A percentile compares a stretch with the other conserved stretches of the same genome.
Conservation (phyloP, 106 monocot species). For the Apostasia ramifera region DNA sequence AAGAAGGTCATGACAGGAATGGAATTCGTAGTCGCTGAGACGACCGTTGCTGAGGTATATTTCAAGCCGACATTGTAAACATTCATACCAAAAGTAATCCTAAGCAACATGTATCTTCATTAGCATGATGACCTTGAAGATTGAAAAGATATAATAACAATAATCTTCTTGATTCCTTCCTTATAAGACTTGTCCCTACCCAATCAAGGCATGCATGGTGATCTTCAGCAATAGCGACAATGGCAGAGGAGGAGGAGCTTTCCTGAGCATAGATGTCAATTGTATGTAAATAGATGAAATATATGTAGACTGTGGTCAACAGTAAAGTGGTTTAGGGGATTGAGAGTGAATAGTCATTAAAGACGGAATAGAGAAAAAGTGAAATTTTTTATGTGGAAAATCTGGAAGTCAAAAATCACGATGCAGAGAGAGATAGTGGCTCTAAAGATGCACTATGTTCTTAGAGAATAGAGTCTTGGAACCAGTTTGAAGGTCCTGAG, state of each 20-base stretch:
- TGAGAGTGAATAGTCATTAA: too few species aligned
- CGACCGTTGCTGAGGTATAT: constrained; percentile 41
- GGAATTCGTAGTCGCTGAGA: constrained; percentile 27
- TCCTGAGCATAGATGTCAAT: constrained; percentile 17
- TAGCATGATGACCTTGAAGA: neutral
- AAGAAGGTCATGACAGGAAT: constrained; percentile 42
- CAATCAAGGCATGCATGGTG: constrained; percentile 38
- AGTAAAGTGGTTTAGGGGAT: too few species aligned
- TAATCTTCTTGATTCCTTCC: neutral
- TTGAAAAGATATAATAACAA: neutral
- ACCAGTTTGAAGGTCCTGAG: too few species aligned
- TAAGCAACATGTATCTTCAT: neutral
- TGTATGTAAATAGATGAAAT: too few species aligned
- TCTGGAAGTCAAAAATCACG: too few species aligned
- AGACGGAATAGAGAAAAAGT: neutral
- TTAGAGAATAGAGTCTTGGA: too few species aligned
- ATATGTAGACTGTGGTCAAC: too few species aligned
- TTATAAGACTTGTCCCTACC: constrained; percentile 22
- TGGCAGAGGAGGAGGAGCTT: constrained; percentile 29
- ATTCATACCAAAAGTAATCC: constrained; percentile 38
- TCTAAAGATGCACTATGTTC: too few species aligned
- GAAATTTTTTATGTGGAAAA: neutral
- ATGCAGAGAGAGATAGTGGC: too few species aligned
- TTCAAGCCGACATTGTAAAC: constrained; percentile 23
- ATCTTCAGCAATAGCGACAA: constrained; percentile 30